Evolutionary conservation across 345 rosid genomes (phyloP).

Genomic region (Hibiscus trionum): DNA sequence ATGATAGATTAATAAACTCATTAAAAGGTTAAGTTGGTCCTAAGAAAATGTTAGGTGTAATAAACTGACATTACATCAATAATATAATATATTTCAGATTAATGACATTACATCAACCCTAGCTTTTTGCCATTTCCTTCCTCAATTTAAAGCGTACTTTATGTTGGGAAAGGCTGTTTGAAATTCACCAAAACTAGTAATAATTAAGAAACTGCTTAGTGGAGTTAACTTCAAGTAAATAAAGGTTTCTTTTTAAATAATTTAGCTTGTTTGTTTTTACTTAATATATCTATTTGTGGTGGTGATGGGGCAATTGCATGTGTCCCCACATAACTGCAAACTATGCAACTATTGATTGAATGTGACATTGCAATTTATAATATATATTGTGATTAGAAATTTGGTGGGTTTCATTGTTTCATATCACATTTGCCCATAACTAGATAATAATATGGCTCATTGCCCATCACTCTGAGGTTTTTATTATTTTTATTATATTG

Average conservation of each 20-base stretch:
- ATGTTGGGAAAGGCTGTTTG: not conserved
- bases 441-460: not conserved
- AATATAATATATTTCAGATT: conserved; percentile 2
- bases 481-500: not conserved
- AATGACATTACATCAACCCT: conserved; percentile 2
- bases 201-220: not conserved
- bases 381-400: not conserved
- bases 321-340: conserved; percentile 11
- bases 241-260: not conserved
- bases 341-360: not conserved
- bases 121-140: not conserved
- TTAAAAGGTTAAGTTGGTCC: not conserved
- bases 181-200: not conserved
- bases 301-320: not conserved
- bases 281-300: not conserved
- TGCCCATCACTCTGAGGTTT: not conserved
- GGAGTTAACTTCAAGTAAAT: not conserved
- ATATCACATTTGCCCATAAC: not conserved
- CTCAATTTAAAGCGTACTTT: not conserved
- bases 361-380: not conserved
- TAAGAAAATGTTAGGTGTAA: conserved; percentile 8
- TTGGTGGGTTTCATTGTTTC: not conserved
- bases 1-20: not conserved
- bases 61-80: conserved; percentile 10
- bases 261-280: not conserved